Percentiles rank a stretch among this genome's conserved stretches.
phyloP scores from a whole-genome alignment of 805 yeast species.

The Henningerozyma blattae region DNA sequence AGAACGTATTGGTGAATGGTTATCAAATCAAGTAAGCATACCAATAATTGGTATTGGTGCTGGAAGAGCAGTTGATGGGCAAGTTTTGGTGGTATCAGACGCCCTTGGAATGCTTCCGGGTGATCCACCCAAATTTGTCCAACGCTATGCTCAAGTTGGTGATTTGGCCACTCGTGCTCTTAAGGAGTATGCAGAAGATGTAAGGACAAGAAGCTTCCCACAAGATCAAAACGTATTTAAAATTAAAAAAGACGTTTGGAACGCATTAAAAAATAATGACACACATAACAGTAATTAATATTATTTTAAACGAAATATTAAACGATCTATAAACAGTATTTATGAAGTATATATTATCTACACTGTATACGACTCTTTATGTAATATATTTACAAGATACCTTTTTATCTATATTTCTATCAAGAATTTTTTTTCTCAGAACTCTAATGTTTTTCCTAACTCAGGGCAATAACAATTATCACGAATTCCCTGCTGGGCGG shows the following conservation, averaged over 20 bases:
- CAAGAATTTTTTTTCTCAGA: conserved; percentile 10
- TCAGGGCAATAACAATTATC: conserved; percentile 46
- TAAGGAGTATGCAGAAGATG: conserved; percentile 45
- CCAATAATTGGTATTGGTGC: conserved; percentile 98
- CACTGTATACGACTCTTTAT: background rate
- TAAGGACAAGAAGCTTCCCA: conserved; percentile 49
- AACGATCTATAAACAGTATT: no score
- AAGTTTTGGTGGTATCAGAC: conserved; percentile 81
- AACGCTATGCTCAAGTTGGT: conserved; percentile 46
- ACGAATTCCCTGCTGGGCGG: conserved; percentile 27
- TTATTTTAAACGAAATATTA: background rate
- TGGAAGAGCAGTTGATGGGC: conserved; percentile 74
- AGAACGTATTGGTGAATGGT: conserved; percentile 46
- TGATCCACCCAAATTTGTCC: conserved; percentile 60
- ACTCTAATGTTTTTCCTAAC: conserved; percentile 60
- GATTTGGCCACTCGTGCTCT: conserved; percentile 40
- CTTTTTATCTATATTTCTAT: background rate
- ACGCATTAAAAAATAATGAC: conserved; percentile 22
- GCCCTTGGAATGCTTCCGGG: conserved; percentile 61
- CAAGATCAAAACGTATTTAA: conserved; percentile 50
- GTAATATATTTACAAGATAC: background rate
- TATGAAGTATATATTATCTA: background rate
- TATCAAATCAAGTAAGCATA: conserved; percentile 46
- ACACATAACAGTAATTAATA: background rate
- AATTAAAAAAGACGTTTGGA: conserved; percentile 52